These are phyloP conservation scores for Boletus subcaerulescens DNA, from an alignment of 768 basidiomycete species.

Conservation along the genomic window DNA sequence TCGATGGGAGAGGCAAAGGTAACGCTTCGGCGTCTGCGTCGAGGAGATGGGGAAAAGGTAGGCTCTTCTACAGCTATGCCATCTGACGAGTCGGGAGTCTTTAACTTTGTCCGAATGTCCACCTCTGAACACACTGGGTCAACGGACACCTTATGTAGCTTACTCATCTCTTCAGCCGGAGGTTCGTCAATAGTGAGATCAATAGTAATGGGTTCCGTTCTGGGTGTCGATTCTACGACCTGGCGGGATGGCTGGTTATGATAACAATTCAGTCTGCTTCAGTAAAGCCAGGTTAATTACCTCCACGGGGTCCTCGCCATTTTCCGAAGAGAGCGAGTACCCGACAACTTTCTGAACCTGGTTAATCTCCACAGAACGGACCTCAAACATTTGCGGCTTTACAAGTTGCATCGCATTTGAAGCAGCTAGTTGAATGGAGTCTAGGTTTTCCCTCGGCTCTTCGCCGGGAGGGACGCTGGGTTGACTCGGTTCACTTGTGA, in stretches of 20 bases:
- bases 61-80: neutral
- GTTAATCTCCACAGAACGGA: neutral
- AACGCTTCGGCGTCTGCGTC: constrained; percentile 21
- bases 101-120: neutral
- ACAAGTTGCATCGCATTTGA: neutral
- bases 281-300: constrained; percentile 5
- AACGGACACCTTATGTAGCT: neutral
- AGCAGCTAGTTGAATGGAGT: constrained; percentile 9
- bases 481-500: neutral
- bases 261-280: neutral
- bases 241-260: constrained; percentile 8
- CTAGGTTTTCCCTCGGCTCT: constrained; percentile 32
- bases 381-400: neutral
- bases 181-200: constrained; percentile 42
- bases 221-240: constrained; percentile 13
- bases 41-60: neutral
- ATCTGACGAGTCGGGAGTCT: neutral
- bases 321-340: constrained; percentile 1
- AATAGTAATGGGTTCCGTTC: constrained; percentile 34
- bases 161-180: constrained; percentile 14
- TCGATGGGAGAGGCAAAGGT: constrained; percentile 31
- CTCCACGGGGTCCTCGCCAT: constrained; percentile 2
- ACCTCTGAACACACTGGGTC: neutral
- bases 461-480: constrained; percentile 20
- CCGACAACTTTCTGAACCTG: neutral